Base-by-base conservation (phyloP, 2,329 filamentous ascomycete genomes). In the Fusarium domesticum region DNA sequence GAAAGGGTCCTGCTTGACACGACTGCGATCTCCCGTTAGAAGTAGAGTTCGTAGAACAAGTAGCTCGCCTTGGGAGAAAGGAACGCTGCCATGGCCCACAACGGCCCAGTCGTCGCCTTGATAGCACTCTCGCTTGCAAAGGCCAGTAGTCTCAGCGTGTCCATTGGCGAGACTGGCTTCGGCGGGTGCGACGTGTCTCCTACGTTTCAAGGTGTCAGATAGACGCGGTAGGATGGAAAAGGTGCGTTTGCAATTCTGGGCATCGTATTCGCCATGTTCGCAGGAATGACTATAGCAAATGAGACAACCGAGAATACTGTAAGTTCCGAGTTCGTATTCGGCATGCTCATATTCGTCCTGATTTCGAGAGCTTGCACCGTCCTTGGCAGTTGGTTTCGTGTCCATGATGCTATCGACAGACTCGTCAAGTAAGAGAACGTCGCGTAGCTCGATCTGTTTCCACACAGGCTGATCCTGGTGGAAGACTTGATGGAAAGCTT, bases 281-380 rank as follows among this genome's bases (percentile, higher is more conserved):
- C 79, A 83, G 11, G 78, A 80, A 58, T 81, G 75, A 39, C 76
- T 76, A 55, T 73, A 77, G 62, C 79, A 83, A 39, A 81, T 74
- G n/a, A 80, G 63, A 53, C 79, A 83, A 11, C 75, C 76, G 14
- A 82, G 68, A 8, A 77, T 69, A 23, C 72, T 72, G 55, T 81
- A 80, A 2, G 76, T 81, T 37, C 75, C 74, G 18, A 82, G 58
- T 28, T 72, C 70, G 17, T 68, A 68, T 53, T 78, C 75, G 11
- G 73, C 69, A 42, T 69, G 49, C 6, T 70, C 67, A 23, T 69
- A 63, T 20, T 70, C 64, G 18, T 63, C 63, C 12, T 66, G 60
- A 23, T 65, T 62, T 34, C 61, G 67, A 37, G 60, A 60, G 32
- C 48, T 55, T 5, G 61, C 51, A 11, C 54, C 56, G 14, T 76